Evolutionary conservation across 176 grass and related monocot species (phyloP).

Genomic region (Triticum dicoccoides): DNA sequence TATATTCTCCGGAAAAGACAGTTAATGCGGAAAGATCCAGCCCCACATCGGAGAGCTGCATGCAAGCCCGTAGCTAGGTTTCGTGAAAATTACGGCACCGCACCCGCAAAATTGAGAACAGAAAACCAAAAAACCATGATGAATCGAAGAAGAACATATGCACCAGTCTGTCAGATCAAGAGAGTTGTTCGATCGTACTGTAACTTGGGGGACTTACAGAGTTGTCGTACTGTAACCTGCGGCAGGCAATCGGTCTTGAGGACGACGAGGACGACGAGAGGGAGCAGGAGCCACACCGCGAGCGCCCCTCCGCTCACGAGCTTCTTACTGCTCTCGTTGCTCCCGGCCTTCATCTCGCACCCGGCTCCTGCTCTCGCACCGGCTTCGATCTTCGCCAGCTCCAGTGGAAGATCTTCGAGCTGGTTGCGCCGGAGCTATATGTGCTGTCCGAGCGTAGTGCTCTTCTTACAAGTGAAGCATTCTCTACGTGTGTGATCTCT

Average conservation of each 20-base stretch:
- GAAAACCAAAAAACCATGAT: neutral
- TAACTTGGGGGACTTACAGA: neutral
- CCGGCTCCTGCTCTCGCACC: neutral
- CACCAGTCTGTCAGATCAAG: neutral
- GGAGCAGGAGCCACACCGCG: slow-evolving; percentile 26
- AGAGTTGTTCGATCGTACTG: neutral
- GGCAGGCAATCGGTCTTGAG: slow-evolving; percentile 36
- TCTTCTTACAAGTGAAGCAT: neutral
- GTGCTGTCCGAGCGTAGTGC: neutral
- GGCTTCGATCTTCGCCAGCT: neutral
- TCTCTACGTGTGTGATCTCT: neutral
- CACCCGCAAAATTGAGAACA: neutral
- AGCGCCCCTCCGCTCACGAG: neutral
- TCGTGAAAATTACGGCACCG: neutral
- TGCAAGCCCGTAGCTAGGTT: neutral
- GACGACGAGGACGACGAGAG: slow-evolving; percentile 27
- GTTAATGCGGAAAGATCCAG: too few relatives aligned
- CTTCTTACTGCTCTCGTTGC: slow-evolving; percentile 12
- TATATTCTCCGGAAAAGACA: neutral
- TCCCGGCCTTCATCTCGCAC: slow-evolving; percentile 14
- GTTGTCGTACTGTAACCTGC: neutral
- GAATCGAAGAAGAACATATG: neutral
- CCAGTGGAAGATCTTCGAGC: neutral
- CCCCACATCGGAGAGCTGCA: neutral
- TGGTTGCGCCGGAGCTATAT: neutral